These are phyloP conservation scores for Davidsoniella neocaledoniae DNA, from an alignment of 2,329 filamentous ascomycete genomes.

Conservation along the genomic window DNA sequence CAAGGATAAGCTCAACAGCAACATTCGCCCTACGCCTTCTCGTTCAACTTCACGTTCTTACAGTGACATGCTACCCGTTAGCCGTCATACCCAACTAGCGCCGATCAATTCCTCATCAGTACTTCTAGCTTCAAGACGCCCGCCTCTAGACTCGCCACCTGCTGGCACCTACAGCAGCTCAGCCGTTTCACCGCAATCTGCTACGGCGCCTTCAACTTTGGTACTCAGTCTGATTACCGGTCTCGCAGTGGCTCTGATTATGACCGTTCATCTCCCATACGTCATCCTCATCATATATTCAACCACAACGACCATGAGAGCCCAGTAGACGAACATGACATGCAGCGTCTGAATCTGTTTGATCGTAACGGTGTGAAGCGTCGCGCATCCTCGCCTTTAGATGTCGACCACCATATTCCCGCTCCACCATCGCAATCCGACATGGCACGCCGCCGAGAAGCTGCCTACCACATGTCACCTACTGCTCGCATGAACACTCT, in stretches of 20 bases:
- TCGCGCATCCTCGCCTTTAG: conserved; percentile 36
- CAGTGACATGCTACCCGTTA: conserved; percentile 17
- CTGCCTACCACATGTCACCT: conserved; percentile 33
- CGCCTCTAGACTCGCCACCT: conserved; percentile 25
- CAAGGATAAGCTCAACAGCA: conserved; percentile 36
- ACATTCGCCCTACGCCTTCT: conserved; percentile 24
- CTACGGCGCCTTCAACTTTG: conserved; percentile 24
- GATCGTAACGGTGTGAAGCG: conserved; percentile 39
- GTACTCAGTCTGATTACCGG: conserved; percentile 22
- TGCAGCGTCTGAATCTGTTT: conserved; percentile 24
- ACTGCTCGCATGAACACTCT: conserved; percentile 31
- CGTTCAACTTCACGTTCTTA: conserved; percentile 5
- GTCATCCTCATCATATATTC: conserved; percentile 24
- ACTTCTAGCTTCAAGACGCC: conserved; percentile 25
- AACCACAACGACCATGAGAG: conserved; percentile 27
- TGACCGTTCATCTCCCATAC: conserved; percentile 28
- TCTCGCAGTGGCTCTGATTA: conserved; percentile 24
- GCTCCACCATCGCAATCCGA: conserved; percentile 26
- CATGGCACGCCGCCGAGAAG: conserved; percentile 30
- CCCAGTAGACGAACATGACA: conserved; percentile 29
- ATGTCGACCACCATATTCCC: conserved; percentile 27
- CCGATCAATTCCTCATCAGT: conserved; percentile 26
- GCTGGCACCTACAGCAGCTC: conserved; percentile 28
- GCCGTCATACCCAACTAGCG: conserved; percentile 25
- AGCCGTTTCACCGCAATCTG: conserved; percentile 29